Conservation (phyloP, 768 basidiomycete species). For the Pulveroboletus sp. region DNA sequence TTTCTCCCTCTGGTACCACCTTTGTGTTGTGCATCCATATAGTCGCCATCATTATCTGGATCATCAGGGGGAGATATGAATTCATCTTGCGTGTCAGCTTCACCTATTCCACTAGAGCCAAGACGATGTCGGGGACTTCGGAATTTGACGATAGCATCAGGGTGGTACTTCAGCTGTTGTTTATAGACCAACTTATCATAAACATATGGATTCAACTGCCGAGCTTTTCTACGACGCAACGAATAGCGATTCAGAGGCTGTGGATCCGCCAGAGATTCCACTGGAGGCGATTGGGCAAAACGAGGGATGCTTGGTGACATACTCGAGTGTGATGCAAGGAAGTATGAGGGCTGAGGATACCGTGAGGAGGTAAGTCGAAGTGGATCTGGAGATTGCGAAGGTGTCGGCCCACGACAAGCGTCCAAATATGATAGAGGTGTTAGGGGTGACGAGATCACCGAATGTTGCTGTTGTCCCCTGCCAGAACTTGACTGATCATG, state of each 20-base stretch:
- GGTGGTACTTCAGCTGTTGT: slow-evolving; percentile 44
- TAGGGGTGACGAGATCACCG: slow-evolving; percentile 16
- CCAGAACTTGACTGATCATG: neutral
- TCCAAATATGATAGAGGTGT: slow-evolving; percentile 18
- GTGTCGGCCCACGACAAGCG: neutral
- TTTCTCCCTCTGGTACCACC: slow-evolving; percentile 10
- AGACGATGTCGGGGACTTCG: slow-evolving; percentile 31
- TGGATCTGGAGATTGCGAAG: slow-evolving; percentile 22
- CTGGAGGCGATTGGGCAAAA: neutral
- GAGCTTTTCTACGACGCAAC: slow-evolving; percentile 48
- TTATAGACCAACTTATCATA: slow-evolving; percentile 53
- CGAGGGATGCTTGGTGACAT: neutral
- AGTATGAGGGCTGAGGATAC: neutral
- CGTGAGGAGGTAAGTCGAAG: slow-evolving; percentile 13
- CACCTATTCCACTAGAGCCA: slow-evolving; percentile 24
- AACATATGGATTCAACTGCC: slow-evolving; percentile 60
- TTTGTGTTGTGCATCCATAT: slow-evolving; percentile 15
- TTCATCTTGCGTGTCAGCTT: slow-evolving; percentile 31
- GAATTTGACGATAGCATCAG: slow-evolving; percentile 64
- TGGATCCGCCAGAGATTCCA: slow-evolving; percentile 16
- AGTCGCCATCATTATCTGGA: slow-evolving; percentile 25
- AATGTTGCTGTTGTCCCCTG: neutral
- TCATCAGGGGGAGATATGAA: slow-evolving; percentile 22
- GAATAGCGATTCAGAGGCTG: slow-evolving; percentile 40
- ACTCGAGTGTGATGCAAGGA: neutral